Evolutionary conservation across 139 green algal genomes (phyloP).

Genomic region (Auxenochlorella pyrenoidosa): DNA sequence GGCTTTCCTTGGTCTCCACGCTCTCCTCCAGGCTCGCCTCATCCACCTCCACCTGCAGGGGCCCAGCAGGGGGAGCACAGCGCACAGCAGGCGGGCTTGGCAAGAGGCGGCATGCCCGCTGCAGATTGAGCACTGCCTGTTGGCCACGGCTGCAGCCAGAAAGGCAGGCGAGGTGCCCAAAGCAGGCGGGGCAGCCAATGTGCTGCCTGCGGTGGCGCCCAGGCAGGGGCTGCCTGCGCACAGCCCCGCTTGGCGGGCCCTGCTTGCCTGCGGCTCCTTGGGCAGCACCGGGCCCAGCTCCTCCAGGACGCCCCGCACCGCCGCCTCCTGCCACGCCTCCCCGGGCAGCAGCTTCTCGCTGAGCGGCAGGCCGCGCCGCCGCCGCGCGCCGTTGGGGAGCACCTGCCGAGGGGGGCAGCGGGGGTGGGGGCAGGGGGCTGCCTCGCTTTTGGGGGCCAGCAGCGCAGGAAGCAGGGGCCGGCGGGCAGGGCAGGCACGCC

Average conservation of each 20-base stretch:
- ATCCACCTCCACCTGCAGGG: conserved; percentile 25
- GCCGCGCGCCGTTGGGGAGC: conserved; percentile 25
- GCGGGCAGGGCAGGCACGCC: background rate
- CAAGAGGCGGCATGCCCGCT: background rate
- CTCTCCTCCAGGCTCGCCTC: conserved; percentile 6
- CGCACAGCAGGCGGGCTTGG: background rate
- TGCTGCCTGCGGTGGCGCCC: background rate
- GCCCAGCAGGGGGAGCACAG: background rate
- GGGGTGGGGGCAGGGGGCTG: background rate
- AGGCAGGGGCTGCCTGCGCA: background rate
- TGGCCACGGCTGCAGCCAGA: background rate
- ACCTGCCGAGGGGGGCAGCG: background rate
- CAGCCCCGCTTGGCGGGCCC: background rate
- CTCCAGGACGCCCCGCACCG: conserved; percentile 19
- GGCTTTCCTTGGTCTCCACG: conserved; percentile 31
- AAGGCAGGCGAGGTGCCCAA: background rate
- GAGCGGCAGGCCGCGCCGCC: conserved; percentile 18
- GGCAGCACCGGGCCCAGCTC: conserved; percentile 39
- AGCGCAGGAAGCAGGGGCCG: background rate
- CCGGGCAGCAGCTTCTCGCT: conserved; percentile 37
- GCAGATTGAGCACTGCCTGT: no score
- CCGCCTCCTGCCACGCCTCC: conserved; percentile 35
- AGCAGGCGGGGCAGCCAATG: background rate
- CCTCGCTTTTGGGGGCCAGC: background rate
- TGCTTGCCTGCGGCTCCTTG: background rate